Evolutionary conservation across 352 stramenopile species (phyloP).

Genomic region (Pythium sp.): DNA sequence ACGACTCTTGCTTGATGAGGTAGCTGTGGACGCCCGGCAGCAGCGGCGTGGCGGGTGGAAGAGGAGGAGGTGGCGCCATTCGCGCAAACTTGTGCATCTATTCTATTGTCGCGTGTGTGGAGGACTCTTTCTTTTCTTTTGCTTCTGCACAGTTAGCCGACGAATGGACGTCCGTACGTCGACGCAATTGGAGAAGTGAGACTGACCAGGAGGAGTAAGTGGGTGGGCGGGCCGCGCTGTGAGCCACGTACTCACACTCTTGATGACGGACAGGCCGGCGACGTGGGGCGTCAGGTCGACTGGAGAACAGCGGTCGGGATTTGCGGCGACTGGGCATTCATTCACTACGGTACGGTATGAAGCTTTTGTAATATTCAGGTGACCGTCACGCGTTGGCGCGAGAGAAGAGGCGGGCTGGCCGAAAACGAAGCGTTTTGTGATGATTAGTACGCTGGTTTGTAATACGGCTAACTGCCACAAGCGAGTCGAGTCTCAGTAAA

Average conservation of each 20-base stretch:
- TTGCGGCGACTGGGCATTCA: conserved; percentile 1
- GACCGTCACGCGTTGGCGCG: neutral
- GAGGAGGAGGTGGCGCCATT: conserved; percentile 2
- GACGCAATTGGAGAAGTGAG: conserved; percentile 14
- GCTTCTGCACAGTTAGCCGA: too few species aligned
- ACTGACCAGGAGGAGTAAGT: neutral
- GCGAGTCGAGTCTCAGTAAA: neutral
- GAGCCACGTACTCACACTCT: neutral
- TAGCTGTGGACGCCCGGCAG: conserved; percentile 15
- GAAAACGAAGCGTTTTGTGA: neutral
- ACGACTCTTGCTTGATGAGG: conserved; percentile 16
- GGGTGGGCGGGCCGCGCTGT: neutral
- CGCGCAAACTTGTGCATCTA: conserved; percentile 13
- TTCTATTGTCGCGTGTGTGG: neutral
- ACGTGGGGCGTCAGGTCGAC: conserved; percentile 1
- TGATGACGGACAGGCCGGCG: neutral
- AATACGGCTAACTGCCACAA: neutral
- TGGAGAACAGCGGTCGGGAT: conserved; percentile 10
- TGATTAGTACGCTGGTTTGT: neutral
- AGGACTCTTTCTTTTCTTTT: too few species aligned
- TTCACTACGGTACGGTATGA: neutral
- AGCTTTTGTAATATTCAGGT: neutral
- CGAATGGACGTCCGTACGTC: neutral
- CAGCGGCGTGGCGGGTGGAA: neutral
- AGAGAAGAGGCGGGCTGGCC: neutral